These are phyloP conservation scores for Solanum chilense DNA, from an alignment of 257 asterid genomes.

Conservation along the genomic window DNA sequence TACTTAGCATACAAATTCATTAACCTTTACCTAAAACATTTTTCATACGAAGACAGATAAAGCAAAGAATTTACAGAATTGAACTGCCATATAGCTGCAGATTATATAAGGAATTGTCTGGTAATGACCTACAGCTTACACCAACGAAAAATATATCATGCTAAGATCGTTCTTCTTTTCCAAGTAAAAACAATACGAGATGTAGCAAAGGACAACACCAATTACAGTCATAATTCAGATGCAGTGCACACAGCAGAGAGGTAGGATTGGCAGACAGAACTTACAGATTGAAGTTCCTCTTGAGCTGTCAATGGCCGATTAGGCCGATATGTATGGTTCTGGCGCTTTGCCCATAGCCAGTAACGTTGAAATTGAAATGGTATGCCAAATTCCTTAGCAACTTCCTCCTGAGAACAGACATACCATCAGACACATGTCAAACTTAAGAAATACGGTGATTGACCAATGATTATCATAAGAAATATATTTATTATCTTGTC, in stretches of 20 bases:
- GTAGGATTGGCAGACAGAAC: slow-evolving; percentile 5
- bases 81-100: background rate
- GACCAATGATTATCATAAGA: background rate
- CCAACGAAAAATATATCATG: background rate
- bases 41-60: background rate
- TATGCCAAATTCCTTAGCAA: slow-evolving; percentile 71
- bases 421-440: background rate
- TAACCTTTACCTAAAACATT: background rate
- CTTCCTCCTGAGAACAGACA: slow-evolving; percentile 53
- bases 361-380: slow-evolving; percentile 78
- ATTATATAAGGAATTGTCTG: background rate
- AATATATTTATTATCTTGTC: background rate
- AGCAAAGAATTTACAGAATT: background rate
- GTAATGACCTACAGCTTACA: background rate
- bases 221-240: background rate
- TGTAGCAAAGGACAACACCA: background rate
- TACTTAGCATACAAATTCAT: background rate
- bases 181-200: background rate
- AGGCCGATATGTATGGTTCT: slow-evolving; percentile 83
- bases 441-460: background rate
- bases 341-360: slow-evolving; percentile 93
- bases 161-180: background rate
- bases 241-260: background rate
- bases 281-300: slow-evolving; percentile 74
- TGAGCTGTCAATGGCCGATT: slow-evolving; percentile 62